Evolutionary conservation across 768 basidiomycete genomes (phyloP), one percentile per base, ranked within the genome.

Genomic region (Strobilomyces confusus): DNA sequence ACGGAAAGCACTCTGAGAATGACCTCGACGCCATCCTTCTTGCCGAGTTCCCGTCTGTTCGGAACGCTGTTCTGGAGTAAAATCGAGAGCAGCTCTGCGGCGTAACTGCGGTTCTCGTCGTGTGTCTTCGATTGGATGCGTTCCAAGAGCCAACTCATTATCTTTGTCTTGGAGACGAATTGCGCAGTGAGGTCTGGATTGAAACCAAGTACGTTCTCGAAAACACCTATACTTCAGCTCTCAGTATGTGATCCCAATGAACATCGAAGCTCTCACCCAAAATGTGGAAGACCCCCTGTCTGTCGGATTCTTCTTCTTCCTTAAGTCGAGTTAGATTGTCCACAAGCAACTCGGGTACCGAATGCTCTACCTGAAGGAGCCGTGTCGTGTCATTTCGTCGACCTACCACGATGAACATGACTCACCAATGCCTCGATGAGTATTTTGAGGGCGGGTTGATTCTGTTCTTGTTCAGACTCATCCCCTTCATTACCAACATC

Each of bases 51-150:
- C 48, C 88, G 64, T 34, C 90, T 78, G 59, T 92, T 94, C 17
- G 77, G 69, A 26, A 78, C 70, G 58, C 84, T 86, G 57, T 83
- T 79, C 67, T 95, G 93, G 29, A 97, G 74, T 1, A 98, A 70
- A 53, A 99, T 94, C 17, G 93, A 87, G n/a, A 98, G 75, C 15
- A 98, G 70, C 69, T 99, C 95, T 42, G 92, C 92, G 8, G 95
- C 86, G 63, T 99, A 99, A 54, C 88, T 81, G 44, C 92, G 83
- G 65, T 98, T 99, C 65, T 94, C 92, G 52, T 95, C 90, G 56
- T 92, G 88, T 6, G 68, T 75, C 63, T 87, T 87, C 11, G 77
- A 72, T 63, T 82, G 81, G 38, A 95, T 79, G 19, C 95, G 83
- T 33, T 81, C 76, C 49, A 98, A 72, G 15, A 98, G 70, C 91